Conservation (phyloP, 352 stramenopile species). For the Phytopythium montanum region DNA sequence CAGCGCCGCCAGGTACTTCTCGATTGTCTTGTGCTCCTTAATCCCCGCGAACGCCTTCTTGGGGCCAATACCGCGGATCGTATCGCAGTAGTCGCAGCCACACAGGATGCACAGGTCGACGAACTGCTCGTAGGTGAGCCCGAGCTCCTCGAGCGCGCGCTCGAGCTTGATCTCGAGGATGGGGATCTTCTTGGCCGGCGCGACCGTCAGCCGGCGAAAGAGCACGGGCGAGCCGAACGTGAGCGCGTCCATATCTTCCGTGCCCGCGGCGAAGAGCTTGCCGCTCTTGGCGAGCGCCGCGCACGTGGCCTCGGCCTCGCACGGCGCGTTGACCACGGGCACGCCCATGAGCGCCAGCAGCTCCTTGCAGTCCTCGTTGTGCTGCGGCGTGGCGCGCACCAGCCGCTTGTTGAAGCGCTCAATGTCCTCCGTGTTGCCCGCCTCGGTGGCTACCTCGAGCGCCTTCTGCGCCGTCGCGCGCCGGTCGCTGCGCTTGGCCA, state of each 20-base stretch:
- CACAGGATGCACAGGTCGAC: constrained; percentile 99
- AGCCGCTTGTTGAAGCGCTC: constrained; percentile 93
- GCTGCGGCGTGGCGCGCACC: constrained; percentile 86
- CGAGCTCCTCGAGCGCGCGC: constrained; percentile 91
- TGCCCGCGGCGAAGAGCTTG: constrained; percentile 94
- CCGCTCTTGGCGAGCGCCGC: constrained; percentile 90
- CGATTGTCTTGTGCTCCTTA: constrained; percentile 94
- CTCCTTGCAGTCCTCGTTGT: constrained; percentile 94
- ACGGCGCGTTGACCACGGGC: constrained; percentile 95
- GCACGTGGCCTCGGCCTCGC: constrained; percentile 98
- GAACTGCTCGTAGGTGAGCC: constrained; percentile 94
- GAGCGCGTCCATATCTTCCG: constrained; percentile 99
- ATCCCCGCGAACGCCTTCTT: constrained; percentile 98
- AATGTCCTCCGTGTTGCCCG: constrained; percentile 88
- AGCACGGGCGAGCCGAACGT: constrained; percentile 97
- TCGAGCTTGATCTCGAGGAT: constrained; percentile 90
- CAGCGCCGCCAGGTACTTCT: constrained; percentile 91
- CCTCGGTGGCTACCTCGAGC: constrained; percentile 84
- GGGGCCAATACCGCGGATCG: constrained; percentile 59
- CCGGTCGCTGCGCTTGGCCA: constrained; percentile 92
- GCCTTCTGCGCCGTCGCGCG: constrained; percentile 85
- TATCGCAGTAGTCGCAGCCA: constrained; percentile 48
- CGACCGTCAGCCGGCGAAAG: constrained; percentile 90
- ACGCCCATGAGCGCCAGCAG: constrained; percentile 95
- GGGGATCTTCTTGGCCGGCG: constrained; percentile 85